phyloP scores from a whole-genome alignment of 495 filamentous ascomycete genomes.

The Thozetella sp. region DNA sequence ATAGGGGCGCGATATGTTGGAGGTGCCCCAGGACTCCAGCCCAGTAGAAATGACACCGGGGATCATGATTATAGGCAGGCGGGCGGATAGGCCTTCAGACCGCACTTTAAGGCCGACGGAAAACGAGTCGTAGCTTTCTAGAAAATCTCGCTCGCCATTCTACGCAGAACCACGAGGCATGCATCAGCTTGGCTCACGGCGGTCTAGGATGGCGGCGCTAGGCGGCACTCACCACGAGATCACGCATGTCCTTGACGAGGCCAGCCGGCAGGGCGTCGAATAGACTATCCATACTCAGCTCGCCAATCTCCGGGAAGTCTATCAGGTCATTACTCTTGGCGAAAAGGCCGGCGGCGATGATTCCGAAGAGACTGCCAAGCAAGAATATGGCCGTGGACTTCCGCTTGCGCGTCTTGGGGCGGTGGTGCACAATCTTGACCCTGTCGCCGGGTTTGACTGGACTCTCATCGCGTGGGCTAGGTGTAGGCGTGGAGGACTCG shows the following conservation, averaged over 20 bases:
- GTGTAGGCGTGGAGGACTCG: slow-evolving; percentile 23
- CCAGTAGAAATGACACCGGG: slow-evolving; percentile 98
- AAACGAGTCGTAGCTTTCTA: slow-evolving; percentile 88
- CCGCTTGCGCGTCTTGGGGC: slow-evolving; percentile 60
- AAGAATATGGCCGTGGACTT: slow-evolving; percentile 79
- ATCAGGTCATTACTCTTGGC: slow-evolving; percentile 83
- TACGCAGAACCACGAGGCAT: slow-evolving; percentile 24
- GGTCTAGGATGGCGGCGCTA: slow-evolving; percentile 1
- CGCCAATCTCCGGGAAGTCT: slow-evolving; percentile 75
- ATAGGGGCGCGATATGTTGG: slow-evolving; percentile 77
- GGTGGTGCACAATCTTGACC: slow-evolving; percentile 42
- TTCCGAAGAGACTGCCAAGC: slow-evolving; percentile 80
- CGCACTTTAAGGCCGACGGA: slow-evolving; percentile 81
- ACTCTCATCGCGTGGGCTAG: slow-evolving; percentile 36
- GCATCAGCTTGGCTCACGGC: slow-evolving; percentile 13
- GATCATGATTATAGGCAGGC: slow-evolving; percentile 94
- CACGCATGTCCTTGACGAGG: slow-evolving; percentile 78
- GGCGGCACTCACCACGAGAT: slow-evolving; percentile 65
- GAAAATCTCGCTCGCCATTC: slow-evolving; percentile 83
- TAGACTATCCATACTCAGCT: slow-evolving; percentile 81
- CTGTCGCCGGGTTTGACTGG: slow-evolving; percentile 44
- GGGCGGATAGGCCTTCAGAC: slow-evolving; percentile 78
- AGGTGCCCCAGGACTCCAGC: slow-evolving; percentile 94
- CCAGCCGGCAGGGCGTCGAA: slow-evolving; percentile 83
- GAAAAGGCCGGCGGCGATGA: slow-evolving; percentile 81